Evolutionary conservation across 441 rosid genomes (phyloP), one percentile per base, ranked within the genome.

Genomic region (Metrosideros polymorpha): DNA sequence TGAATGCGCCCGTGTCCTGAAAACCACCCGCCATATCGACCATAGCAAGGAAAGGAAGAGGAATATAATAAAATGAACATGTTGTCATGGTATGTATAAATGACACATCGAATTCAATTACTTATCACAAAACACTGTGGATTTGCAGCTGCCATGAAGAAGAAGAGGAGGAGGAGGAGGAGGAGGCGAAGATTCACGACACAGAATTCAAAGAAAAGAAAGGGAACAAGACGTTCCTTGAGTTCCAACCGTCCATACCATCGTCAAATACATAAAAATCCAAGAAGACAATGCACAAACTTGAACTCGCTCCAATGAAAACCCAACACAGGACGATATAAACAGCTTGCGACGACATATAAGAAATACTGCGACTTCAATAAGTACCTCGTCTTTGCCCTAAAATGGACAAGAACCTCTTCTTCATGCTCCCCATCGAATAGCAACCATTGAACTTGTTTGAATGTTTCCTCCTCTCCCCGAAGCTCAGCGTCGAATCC

Each of bases 391-490:
- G 87, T 87, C 85, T 88, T 82, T 91, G 86, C 35, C 91, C 87
- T 49, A 89, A 90, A 83, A 91, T 87, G 85, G 91, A 88, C 82
- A 86, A 53, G 82, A 93, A 89, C 87, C 91, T 90, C 76, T 87
- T 91, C 89, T 92, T 92, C 92, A 90, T 76, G 53, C 87, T 91
- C 51, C 85, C 87, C 92, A 90, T 85, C 6, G 90, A 90, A 83
- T 83, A 42, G 82, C 55, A 54, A 84, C 24, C 82, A 85, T 39
- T 85, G 39, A 50, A 66, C 82, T 79, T 39, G n/a, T 39, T 12
- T 12, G 79, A 71, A 42, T 39, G 22, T 24, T 82, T 84, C 12
- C 79, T 61, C 85, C 61, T 89, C 19, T 42, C 59, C 79, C 86
- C 86, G 76, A 89, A 92, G 85, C 94, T 90, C 90, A 87, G 54